phyloP scores from a whole-genome alignment of 2,329 filamentous ascomycete genomes.

The Trichoderma asperellum region DNA sequence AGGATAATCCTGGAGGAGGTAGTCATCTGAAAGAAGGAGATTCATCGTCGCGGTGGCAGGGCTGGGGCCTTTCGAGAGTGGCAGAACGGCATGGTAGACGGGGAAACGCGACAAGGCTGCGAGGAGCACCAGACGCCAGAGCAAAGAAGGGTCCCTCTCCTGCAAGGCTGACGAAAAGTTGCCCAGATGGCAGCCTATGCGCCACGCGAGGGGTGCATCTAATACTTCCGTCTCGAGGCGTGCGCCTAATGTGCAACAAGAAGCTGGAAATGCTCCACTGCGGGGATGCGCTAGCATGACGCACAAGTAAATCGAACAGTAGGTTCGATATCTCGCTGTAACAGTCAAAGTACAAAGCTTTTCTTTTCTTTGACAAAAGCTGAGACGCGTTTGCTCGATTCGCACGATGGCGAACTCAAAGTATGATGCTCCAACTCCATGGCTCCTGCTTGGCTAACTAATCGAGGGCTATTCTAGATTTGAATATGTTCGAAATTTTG shows the following conservation, averaged over 20 bases:
- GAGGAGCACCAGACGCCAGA: slow-evolving; percentile 17
- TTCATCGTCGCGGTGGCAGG: slow-evolving; percentile 52
- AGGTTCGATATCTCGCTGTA: background rate
- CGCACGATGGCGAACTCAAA: slow-evolving; percentile 60
- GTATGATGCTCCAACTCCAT: slow-evolving; percentile 48
- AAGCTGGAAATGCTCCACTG: slow-evolving; percentile 28
- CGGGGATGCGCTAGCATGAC: slow-evolving; percentile 38
- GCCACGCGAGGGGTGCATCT: slow-evolving; percentile 23
- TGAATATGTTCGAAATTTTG: slow-evolving; percentile 91
- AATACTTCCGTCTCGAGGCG: slow-evolving; percentile 9
- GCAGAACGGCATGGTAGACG: slow-evolving; percentile 29
- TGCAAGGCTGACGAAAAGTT: slow-evolving; percentile 43
- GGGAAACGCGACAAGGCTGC: slow-evolving; percentile 29
- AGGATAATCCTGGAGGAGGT: slow-evolving; percentile 78
- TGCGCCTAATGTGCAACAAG: slow-evolving; percentile 12
- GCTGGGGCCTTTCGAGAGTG: slow-evolving; percentile 30
- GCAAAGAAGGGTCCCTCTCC: slow-evolving; percentile 17
- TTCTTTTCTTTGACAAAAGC: slow-evolving; percentile 16
- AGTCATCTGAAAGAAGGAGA: slow-evolving; percentile 63
- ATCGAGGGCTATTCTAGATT: slow-evolving; percentile 65
- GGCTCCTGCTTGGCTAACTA: background rate
- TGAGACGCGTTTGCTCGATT: background rate
- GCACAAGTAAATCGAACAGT: slow-evolving; percentile 29
- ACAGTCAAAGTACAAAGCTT: slow-evolving; percentile 22
- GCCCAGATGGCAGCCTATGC: slow-evolving; percentile 7